A percentile compares a stretch with the other conserved stretches of the same genome.
phyloP scores from a whole-genome alignment of 1,284 basidiomycete species.

The Flammula alnicola region DNA sequence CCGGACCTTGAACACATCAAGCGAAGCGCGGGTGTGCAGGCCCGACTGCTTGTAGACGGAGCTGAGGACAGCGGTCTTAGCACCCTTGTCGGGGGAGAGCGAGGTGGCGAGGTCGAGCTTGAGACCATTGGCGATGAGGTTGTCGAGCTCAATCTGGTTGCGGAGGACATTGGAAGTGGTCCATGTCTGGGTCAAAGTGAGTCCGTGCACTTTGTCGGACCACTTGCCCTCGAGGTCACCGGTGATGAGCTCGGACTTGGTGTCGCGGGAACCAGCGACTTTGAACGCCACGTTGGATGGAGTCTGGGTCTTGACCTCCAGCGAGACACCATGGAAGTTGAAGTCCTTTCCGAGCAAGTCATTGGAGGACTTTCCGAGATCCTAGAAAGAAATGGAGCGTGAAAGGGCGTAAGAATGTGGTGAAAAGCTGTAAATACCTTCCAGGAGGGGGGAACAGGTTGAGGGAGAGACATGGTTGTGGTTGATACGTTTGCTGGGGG shows the following conservation, averaged over 20 bases:
- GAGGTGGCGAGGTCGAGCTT: slow-evolving; percentile 92
- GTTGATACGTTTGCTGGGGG: slow-evolving; percentile 14
- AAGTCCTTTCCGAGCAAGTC: slow-evolving; percentile 96
- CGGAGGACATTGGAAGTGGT: slow-evolving; percentile 92
- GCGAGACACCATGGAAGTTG: slow-evolving; percentile 77
- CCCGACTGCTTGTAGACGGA: slow-evolving; percentile 97
- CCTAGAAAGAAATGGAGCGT: slow-evolving; percentile 48
- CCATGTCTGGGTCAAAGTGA: slow-evolving; percentile 94
- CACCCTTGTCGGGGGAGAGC: slow-evolving; percentile 84
- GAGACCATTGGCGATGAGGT: slow-evolving; percentile 97
- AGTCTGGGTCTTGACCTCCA: slow-evolving; percentile 96
- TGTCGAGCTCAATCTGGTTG: slow-evolving; percentile 94
- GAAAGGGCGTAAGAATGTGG: background rate
- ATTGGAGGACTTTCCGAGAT: slow-evolving; percentile 96
- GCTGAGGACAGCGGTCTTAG: slow-evolving; percentile 84
- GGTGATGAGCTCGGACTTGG: slow-evolving; percentile 72
- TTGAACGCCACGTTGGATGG: slow-evolving; percentile 90
- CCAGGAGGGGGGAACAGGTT: slow-evolving; percentile 92
- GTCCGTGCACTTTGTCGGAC: slow-evolving; percentile 85
- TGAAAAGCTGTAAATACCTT: slow-evolving; percentile 57
- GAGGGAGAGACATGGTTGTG: slow-evolving; percentile 76
- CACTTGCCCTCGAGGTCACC: slow-evolving; percentile 95
- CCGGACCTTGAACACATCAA: slow-evolving; percentile 94
- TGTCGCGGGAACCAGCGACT: slow-evolving; percentile 80
- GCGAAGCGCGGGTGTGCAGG: slow-evolving; percentile 89